Conservation (phyloP, 176 grass and related monocot genomes). For the Oryza nivara region DNA sequence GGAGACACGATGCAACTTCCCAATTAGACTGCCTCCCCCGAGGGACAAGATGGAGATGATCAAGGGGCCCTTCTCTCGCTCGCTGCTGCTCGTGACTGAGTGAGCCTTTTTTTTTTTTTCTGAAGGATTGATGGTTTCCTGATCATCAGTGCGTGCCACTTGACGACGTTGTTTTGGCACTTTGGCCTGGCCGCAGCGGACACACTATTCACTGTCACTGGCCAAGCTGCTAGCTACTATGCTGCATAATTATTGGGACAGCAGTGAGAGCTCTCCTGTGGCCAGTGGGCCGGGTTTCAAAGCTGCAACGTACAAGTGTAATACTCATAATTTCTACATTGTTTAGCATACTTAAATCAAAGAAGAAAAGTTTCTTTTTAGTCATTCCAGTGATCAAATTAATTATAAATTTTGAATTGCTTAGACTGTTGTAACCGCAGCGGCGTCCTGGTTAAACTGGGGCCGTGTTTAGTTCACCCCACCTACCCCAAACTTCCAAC, state of each 20-base stretch:
- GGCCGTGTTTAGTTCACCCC: too few relatives aligned
- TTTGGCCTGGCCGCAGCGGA: too few relatives aligned
- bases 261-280: background rate
- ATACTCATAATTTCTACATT: background rate
- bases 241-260: constrained; percentile 29
- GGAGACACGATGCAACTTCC: constrained; percentile 47
- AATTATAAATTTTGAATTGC: too few relatives aligned
- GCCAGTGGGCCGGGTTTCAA: too few relatives aligned
- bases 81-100: background rate
- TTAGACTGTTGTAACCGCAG: background rate
- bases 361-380: too few relatives aligned
- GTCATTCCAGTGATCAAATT: too few relatives aligned
- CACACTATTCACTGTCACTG: background rate
- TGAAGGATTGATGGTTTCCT: background rate
- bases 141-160: background rate
- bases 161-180: too few relatives aligned
- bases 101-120: background rate
- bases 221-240: background rate
- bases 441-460: background rate
- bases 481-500: too few relatives aligned
- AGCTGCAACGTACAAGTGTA: background rate
- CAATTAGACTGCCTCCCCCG: constrained; percentile 30
- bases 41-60: background rate
- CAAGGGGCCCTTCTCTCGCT: constrained; percentile 7
- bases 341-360: too few relatives aligned